Conservation (phyloP, 2,329 filamentous ascomycete species). For the Cercospora beticola region DNA sequence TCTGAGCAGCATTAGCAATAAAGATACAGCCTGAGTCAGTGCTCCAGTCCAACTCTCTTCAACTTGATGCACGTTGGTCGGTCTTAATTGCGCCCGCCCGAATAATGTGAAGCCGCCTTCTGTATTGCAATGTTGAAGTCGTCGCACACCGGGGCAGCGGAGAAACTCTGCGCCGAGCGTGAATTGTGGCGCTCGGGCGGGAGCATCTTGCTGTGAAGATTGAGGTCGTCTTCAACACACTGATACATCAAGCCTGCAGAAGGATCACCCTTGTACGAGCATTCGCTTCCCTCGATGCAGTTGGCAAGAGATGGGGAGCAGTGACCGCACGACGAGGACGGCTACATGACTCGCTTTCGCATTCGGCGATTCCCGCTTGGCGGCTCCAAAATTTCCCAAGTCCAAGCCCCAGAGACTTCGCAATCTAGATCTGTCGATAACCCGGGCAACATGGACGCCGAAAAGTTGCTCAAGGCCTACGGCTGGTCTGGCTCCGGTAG, state of each 20-base stretch:
- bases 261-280: not conserved
- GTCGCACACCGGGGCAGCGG: not conserved
- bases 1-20: no score
- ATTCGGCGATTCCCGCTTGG: not conserved
- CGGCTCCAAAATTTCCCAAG: not conserved
- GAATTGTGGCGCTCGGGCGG: not conserved
- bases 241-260: not conserved
- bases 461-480: constrained; percentile 77
- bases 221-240: not conserved
- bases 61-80: no score
- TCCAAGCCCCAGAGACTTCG: not conserved
- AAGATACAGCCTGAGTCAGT: no score
- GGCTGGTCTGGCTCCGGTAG: constrained; percentile 89
- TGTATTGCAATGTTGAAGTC: not conserved
- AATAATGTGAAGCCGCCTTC: no score
- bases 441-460: constrained; percentile 67
- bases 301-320: not conserved
- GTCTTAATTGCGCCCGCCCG: no score
- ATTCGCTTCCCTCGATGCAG: not conserved
- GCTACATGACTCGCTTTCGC: not conserved
- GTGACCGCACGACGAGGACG: not conserved
- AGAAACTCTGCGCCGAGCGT: not conserved
- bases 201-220: not conserved
- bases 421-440: not conserved
- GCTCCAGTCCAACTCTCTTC: no score